Conservation (phyloP, 495 filamentous ascomycete species). For the Bathelium albidoporum region DNA sequence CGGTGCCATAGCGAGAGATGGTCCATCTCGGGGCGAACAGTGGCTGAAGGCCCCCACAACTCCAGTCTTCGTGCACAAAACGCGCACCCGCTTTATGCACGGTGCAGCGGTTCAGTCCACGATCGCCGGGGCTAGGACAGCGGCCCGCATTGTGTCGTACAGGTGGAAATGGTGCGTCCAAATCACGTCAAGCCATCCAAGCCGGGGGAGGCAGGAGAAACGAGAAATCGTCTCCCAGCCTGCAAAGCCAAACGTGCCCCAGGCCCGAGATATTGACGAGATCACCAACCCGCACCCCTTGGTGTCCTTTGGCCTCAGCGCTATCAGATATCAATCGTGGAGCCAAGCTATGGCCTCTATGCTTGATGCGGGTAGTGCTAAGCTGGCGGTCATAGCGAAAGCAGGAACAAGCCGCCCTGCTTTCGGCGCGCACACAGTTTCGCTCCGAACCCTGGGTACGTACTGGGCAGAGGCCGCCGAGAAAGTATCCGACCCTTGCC, state of each 20-base stretch:
- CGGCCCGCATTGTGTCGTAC: slow-evolving; percentile 1
- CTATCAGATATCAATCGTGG: background rate
- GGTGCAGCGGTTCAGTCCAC: background rate
- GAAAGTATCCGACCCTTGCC: background rate
- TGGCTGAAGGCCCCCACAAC: background rate
- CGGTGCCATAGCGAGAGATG: background rate
- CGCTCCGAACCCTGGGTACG: background rate
- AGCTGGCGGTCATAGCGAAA: slow-evolving; percentile 1
- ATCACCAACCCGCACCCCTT: too few species aligned
- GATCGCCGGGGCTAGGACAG: background rate
- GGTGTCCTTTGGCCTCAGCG: background rate
- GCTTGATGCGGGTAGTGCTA: background rate
- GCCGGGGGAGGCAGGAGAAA: background rate
- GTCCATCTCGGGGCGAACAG: background rate
- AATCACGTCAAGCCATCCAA: background rate
- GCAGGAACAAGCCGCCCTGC: slow-evolving; percentile 1
- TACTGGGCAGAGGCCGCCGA: background rate
- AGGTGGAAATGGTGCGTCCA: background rate
- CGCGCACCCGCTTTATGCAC: background rate
- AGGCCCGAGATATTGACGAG: too few species aligned
- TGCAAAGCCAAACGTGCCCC: background rate
- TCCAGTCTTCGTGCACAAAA: background rate
- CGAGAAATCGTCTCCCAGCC: background rate
- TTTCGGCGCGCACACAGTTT: background rate
- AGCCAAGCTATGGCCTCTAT: background rate